Evolutionary conservation across 2,329 filamentous ascomycete species (phyloP), one percentile per base, ranked within the genome.

Genomic region (Verticillium alfalfae): DNA sequence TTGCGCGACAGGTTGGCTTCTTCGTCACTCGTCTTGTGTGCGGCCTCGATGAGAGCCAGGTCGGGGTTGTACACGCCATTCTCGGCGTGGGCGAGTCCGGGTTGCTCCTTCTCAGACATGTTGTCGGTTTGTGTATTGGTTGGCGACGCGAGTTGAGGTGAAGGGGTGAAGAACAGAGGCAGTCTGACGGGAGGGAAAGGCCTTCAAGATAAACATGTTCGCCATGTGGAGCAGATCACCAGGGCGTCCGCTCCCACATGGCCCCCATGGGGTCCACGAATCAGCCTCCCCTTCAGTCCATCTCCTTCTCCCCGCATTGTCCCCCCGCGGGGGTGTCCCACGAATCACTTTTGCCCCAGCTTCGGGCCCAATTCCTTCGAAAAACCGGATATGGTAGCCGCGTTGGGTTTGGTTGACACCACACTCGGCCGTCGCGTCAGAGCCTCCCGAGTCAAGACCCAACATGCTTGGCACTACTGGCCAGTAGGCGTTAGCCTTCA

Each of bases 21-120:
- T 1, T 69, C 70, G 34, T 73, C 71, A 54, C 66, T 69, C 55
- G 67, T 61, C 9, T 66, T 67, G 18, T 70, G 68, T 45, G 72
- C 72, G 16, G 72, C 70, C 62, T 74, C 71, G 60, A 74, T 70
- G 59, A 73, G 71, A 12, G 71, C 70, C 34, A 67, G 64, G 49
- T 73, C 62, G 6, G 69, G 60, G 5, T 22, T 66, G 66, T 70
- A 65, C 45, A 52, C 45, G 45, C 45, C 45, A 52, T 52, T 65
- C 58, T 73, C 71, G 34, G 62, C 64, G 57, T 73, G 70, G 15
- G 59, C 60, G 16, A 67, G 34, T 15, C 54, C 65, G 63, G 26
- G 58, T 34, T 36, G n/a, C 18, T 52, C 45, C 45, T 52, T 52
- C 10, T 52, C 45, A 18, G 45, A n/a, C 45, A 52, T 52, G 22